Conservation (phyloP, 371 early-diverging fungal species). For the Saksenaea vasiformis region DNA sequence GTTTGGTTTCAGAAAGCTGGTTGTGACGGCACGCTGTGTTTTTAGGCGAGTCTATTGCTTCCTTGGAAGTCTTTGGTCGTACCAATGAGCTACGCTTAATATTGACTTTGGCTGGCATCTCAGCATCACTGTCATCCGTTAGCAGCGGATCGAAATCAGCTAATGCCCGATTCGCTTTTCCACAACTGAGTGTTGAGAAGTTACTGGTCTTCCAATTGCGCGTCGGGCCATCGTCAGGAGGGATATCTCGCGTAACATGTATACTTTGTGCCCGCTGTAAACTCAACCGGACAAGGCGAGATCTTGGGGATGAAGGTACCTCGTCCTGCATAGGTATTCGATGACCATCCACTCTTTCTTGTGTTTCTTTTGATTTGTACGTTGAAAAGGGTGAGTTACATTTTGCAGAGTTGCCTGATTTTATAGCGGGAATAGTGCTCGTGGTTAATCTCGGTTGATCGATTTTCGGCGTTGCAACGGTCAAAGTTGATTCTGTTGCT, state of each 20-base stretch:
- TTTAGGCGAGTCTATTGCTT: neutral
- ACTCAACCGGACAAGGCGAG: neutral
- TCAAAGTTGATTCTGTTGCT: neutral
- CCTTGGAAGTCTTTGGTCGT: neutral
- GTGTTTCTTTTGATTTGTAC: neutral
- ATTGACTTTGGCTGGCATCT: neutral
- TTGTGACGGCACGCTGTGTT: neutral
- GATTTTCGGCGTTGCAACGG: neutral
- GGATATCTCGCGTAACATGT: neutral
- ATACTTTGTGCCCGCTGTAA: conserved; percentile 1
- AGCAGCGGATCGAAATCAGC: conserved; percentile 14
- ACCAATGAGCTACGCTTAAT: neutral
- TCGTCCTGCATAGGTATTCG: neutral
- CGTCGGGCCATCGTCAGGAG: conserved; percentile 1
- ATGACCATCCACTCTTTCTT: neutral
- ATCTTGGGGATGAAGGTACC: conserved; percentile 3
- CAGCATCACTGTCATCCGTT: neutral
- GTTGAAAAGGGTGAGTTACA: neutral
- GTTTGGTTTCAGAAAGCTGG: neutral
- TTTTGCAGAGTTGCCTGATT: conserved; percentile 3
- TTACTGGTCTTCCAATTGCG: conserved; percentile 11
- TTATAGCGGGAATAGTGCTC: neutral
- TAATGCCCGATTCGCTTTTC: conserved; percentile 8
- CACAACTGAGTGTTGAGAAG: conserved; percentile 9
- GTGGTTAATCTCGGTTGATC: conserved; percentile 3